Evolutionary conservation across 2,329 filamentous ascomycete genomes (phyloP), one percentile per base, ranked within the genome.

Genomic region (Colletotrichum gigasporum): DNA sequence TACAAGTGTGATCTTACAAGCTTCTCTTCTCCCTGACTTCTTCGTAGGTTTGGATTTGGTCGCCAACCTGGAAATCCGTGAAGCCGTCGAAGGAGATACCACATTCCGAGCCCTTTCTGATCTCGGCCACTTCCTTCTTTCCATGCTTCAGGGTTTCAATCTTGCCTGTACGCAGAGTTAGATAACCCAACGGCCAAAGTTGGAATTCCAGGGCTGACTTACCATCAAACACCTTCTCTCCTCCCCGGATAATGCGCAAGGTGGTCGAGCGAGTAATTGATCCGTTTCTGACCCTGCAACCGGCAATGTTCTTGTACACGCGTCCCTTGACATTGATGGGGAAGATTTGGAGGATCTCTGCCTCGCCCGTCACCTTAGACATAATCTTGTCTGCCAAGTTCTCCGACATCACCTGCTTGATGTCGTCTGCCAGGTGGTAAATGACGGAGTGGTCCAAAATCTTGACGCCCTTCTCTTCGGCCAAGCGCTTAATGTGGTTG

Each of bases 81-180:
- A 93, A 99, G 30, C 83, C 85, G 3, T 91, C 88, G 72, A 99
- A 95, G 54, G 88, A 89, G 69, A 99, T 90, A 69, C 96, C 96
- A 72, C 96, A 99, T 78, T 99, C 96, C n/a, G 86, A 88, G 63
- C 94, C 94, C 79, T 97, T 98, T 71, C 89, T 89, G 89, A 97
- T 96, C 73, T 97, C 93, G 45, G 83, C 82, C 28, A 96, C 92
- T 69, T 97, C 93, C 76, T 96, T 96, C 84, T 98, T 97, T 76
- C 91, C 88, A 72, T 96, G 92, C 80, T 96, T 97, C 63, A 99
- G 87, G 1, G 92, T 92, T 16, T 88, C 85, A 42, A 98, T 87
- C 53, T 85, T 85, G 69, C 94, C 95, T 97, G 42, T 5, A 18
- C n/a, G 68, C 35, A 24, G 8, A 26, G 26, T 63, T 55, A 62